Evolutionary conservation across 106 monocot genomes (phyloP).

Genomic region (Gastrodia elata): DNA sequence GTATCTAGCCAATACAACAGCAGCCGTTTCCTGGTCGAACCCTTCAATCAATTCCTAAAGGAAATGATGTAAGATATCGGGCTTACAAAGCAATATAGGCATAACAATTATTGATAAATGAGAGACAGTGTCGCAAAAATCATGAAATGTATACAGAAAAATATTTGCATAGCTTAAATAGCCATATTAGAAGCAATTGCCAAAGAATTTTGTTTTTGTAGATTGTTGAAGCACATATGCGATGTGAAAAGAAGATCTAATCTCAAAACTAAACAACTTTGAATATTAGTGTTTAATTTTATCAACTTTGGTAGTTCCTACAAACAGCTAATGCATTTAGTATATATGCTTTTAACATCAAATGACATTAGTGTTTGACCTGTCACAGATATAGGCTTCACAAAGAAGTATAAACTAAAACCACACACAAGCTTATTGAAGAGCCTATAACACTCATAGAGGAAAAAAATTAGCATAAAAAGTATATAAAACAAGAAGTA

Average conservation of each 20-base stretch:
- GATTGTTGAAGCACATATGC: too few species aligned
- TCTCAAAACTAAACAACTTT: too few species aligned
- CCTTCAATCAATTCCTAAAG: slow-evolving; percentile 82
- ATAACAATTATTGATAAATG: background rate
- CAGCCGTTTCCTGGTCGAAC: slow-evolving; percentile 97
- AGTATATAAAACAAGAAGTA: background rate
- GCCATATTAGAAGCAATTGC: background rate
- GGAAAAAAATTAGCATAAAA: background rate
- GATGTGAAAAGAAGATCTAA: too few species aligned
- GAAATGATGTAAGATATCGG: slow-evolving; percentile 8
- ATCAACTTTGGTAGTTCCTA: too few species aligned
- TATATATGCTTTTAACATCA: background rate
- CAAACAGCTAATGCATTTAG: background rate
- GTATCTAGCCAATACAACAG: slow-evolving; percentile 90
- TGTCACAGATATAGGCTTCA: background rate
- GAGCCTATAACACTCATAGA: background rate
- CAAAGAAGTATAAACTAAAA: background rate
- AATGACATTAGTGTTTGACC: background rate
- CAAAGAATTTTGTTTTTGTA: too few species aligned
- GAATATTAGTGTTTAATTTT: too few species aligned
- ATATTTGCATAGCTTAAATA: background rate
- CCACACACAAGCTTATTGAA: background rate
- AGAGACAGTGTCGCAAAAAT: background rate
- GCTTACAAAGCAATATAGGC: background rate
- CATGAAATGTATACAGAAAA: background rate